These are phyloP conservation scores for Saccharomyces cerevisiae DNA, from an alignment of 805 yeast genomes.

Conservation along the genomic window DNA sequence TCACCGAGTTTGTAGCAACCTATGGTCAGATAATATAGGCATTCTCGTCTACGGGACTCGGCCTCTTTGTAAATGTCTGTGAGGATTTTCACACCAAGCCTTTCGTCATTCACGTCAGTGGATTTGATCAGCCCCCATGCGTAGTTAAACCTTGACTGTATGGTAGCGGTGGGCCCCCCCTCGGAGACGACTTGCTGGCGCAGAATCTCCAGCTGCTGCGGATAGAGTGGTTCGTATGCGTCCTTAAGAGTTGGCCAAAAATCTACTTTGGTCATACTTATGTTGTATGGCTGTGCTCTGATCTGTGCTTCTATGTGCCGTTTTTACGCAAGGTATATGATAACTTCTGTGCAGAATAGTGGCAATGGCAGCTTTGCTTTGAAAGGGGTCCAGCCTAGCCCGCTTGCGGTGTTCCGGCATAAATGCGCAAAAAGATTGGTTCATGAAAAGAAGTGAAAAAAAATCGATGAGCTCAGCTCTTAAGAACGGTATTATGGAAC, in stretches of 20 bases:
- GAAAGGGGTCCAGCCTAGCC: not conserved
- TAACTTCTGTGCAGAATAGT: not conserved
- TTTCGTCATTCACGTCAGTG: slow-evolving; percentile 49
- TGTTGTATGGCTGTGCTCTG: not conserved
- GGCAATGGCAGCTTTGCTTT: slow-evolving; percentile 3
- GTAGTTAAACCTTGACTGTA: slow-evolving; percentile 84
- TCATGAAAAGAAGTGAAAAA: not conserved
- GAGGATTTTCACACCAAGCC: slow-evolving; percentile 70
- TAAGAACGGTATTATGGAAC: not conserved
- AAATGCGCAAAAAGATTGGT: not conserved
- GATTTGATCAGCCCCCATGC: slow-evolving; percentile 95
- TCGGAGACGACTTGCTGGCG: slow-evolving; percentile 73
- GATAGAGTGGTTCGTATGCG: slow-evolving; percentile 43
- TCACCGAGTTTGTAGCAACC: slow-evolving; percentile 89
- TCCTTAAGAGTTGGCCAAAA: slow-evolving; percentile 28
- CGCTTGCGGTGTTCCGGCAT: not conserved
- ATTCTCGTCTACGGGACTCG: slow-evolving; percentile 79
- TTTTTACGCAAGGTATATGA: not conserved
- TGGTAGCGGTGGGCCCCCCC: slow-evolving; percentile 60
- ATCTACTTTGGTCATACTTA: slow-evolving; percentile 19
- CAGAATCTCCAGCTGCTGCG: slow-evolving; percentile 67
- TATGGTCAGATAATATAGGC: slow-evolving; percentile 76
- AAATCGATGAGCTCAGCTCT: not conserved
- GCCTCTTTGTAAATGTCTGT: slow-evolving; percentile 63
- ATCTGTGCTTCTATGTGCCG: not conserved